Evolutionary conservation across 768 basidiomycete genomes (phyloP).

Genomic region (Exidia glandulosa): DNA sequence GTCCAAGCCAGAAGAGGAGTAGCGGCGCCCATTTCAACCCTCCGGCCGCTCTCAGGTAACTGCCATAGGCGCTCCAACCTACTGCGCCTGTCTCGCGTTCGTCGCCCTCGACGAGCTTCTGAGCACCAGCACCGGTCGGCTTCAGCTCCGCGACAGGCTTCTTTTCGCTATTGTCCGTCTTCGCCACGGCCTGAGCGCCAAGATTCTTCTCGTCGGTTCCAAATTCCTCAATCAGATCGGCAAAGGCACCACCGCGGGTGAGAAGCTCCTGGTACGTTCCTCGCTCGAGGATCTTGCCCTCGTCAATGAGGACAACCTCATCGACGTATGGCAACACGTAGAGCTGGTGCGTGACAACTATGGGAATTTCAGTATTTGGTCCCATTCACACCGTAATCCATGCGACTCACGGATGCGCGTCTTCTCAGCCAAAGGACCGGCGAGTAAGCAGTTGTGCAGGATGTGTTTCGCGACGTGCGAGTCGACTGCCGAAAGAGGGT

Average conservation of each 20-base stretch:
- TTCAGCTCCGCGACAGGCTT: conserved; percentile 16
- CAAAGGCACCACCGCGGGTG: conserved; percentile 31
- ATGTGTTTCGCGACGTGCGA: conserved; percentile 62
- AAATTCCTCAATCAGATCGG: conserved; percentile 45
- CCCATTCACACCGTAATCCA: neutral
- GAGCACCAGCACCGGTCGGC: conserved; percentile 7
- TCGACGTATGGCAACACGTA: conserved; percentile 48
- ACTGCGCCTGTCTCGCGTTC: conserved; percentile 48
- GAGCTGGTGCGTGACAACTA: conserved; percentile 46
- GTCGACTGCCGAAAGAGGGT: conserved; percentile 72
- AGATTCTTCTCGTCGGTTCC: conserved; percentile 28
- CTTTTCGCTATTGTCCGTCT: conserved; percentile 15
- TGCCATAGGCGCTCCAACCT: conserved; percentile 34
- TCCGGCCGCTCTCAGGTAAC: conserved; percentile 38
- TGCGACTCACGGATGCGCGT: conserved; percentile 33
- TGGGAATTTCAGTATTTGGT: neutral
- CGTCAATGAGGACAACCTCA: conserved; percentile 53
- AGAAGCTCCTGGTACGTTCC: conserved; percentile 50
- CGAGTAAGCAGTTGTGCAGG: conserved; percentile 49
- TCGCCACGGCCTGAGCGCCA: conserved; percentile 13
- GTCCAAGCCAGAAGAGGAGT: conserved; percentile 31
- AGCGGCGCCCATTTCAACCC: conserved; percentile 34
- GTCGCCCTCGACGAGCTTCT: conserved; percentile 36
- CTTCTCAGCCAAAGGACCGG: conserved; percentile 39
- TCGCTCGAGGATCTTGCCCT: conserved; percentile 47